These are phyloP conservation scores for Whalleya microplaca DNA, from an alignment of 2,329 filamentous ascomycete species.

Conservation along the genomic window DNA sequence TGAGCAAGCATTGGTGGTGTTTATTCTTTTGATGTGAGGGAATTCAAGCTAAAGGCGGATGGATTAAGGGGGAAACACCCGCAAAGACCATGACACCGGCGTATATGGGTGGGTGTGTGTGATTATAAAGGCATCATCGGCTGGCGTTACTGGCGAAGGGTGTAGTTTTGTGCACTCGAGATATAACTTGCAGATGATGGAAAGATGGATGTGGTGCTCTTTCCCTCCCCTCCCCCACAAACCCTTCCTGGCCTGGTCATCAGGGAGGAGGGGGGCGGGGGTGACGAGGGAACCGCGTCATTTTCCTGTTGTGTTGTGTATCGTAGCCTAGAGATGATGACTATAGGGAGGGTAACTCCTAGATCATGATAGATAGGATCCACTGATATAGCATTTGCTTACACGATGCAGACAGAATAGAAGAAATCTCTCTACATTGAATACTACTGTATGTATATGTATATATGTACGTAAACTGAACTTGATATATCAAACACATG, in stretches of 20 bases:
- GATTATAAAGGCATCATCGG: conserved; percentile 32
- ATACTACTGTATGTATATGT: background rate
- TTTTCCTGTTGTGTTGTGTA: background rate
- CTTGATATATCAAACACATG: background rate
- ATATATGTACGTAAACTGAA: background rate
- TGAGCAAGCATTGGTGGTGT: conserved; percentile 36
- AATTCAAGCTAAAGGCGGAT: conserved; percentile 22
- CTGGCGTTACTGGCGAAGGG: conserved; percentile 33
- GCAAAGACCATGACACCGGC: conserved; percentile 31
- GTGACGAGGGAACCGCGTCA: background rate
- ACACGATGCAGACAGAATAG: conserved; percentile 8
- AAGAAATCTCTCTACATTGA: conserved; percentile 12
- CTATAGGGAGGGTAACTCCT: conserved; percentile 12
- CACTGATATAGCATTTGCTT: conserved; percentile 21
- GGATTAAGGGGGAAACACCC: conserved; percentile 33
- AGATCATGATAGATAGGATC: conserved; percentile 2
- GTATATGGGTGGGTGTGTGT: conserved; percentile 32
- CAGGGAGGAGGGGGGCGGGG: background rate
- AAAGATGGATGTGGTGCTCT: conserved; percentile 2
- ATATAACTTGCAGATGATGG: conserved; percentile 2
- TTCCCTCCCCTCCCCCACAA: background rate
- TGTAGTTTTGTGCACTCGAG: conserved; percentile 7
- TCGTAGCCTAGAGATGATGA: background rate
- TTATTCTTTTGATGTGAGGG: conserved; percentile 31
- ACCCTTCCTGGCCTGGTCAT: conserved; percentile 2